Percentiles rank a stretch among this genome's conserved stretches.
Evolutionary conservation across 1,139 yeast species (phyloP).

Genomic region (Saccharomyces hybrid): DNA sequence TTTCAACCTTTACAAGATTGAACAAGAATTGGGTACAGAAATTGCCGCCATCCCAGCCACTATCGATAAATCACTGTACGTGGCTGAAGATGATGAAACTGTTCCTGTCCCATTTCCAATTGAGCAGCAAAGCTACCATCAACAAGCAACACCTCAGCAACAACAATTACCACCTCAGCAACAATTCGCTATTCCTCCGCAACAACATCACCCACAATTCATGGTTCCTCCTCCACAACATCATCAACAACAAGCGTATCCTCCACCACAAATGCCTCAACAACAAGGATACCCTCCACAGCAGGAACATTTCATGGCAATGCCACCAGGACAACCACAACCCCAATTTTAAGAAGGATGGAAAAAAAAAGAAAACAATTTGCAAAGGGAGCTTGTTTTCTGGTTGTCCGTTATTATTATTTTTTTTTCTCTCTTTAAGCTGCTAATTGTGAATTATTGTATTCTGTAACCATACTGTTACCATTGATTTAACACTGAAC

Average conservation of each 20-base stretch:
- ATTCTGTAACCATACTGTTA: conserved; percentile 1
- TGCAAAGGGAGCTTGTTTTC: not conserved
- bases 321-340: conserved; percentile 4
- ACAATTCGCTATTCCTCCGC: conserved; percentile 20
- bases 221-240: conserved; percentile 4
- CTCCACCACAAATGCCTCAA: conserved; percentile 10
- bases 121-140: conserved; percentile 28
- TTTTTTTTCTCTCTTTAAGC: not conserved
- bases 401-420: conserved; percentile 1
- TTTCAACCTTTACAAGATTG: conserved; percentile 86
- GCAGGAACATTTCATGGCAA: conserved; percentile 4
- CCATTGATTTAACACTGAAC: not conserved
- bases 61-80: conserved; percentile 83
- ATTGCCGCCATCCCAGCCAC: conserved; percentile 91
- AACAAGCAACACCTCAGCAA: conserved; percentile 12
- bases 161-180: conserved; percentile 12
- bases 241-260: not conserved
- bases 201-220: conserved; percentile 18
- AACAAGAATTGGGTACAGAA: conserved; percentile 96
- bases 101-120: conserved; percentile 87
- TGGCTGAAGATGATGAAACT: conserved; percentile 66
- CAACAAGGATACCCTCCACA: conserved; percentile 13
- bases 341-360: conserved; percentile 7
- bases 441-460: not conserved
- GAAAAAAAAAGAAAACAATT: conserved; percentile 2